A percentile compares a stretch with the other conserved stretches of the same genome.
Evolutionary conservation across 2,329 filamentous ascomycete species (phyloP).

Genomic region (Pseudocercospora musae): DNA sequence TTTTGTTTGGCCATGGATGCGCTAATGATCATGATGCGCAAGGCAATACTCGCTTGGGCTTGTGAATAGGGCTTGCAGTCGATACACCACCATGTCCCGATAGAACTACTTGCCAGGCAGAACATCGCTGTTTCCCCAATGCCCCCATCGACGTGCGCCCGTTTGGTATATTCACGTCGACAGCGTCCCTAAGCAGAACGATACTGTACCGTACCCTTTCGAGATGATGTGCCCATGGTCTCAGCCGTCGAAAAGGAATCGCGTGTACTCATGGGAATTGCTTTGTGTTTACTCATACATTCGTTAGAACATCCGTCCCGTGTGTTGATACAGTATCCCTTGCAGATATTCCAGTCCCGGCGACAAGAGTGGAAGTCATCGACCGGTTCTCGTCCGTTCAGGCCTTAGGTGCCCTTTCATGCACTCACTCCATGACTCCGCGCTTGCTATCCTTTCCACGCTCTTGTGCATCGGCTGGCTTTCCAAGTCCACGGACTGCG

Average conservation of each 20-base stretch:
- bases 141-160: background rate
- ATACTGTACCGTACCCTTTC: background rate
- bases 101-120: no score
- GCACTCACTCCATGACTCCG: constrained; percentile 28
- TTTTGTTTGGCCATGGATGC: no score
- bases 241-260: background rate
- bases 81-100: background rate
- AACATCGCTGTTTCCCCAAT: background rate
- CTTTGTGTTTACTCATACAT: background rate
- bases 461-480: constrained; percentile 6
- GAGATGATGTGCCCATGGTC: background rate
- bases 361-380: background rate
- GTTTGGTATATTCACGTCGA: background rate
- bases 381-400: background rate
- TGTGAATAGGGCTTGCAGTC: no score
- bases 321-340: background rate
- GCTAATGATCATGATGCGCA: no score
- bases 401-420: constrained; percentile 6
- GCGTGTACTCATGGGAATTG: background rate
- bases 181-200: background rate
- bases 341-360: no score
- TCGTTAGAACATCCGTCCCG: background rate
- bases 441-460: background rate
- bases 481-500: constrained; percentile 24
- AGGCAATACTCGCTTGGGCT: background rate